Percentiles rank a stretch among this genome's conserved stretches.
phyloP scores from a whole-genome alignment of 768 basidiomycete species.

The Pisolithus marmoratus region DNA sequence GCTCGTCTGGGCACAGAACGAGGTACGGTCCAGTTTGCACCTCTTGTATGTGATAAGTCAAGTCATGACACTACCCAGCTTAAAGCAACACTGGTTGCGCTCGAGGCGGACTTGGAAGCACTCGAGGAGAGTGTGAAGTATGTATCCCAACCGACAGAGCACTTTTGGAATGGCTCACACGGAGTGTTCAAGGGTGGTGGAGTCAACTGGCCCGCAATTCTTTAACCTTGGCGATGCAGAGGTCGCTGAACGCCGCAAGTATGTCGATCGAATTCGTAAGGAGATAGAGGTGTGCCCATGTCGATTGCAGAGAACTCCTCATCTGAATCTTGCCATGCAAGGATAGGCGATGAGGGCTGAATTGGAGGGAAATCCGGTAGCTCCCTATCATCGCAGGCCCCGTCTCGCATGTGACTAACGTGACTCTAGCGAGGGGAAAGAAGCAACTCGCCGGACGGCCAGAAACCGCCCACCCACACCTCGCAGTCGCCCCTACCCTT shows the following conservation, averaged over 20 bases:
- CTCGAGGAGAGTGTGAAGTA: slow-evolving; percentile 92
- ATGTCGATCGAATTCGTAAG: slow-evolving; percentile 66
- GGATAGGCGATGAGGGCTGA: slow-evolving; percentile 74
- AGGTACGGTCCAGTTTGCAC: slow-evolving; percentile 38
- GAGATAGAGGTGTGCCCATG: slow-evolving; percentile 70
- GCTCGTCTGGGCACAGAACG: slow-evolving; percentile 70
- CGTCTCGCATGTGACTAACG: not conserved
- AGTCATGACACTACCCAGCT: slow-evolving; percentile 39
- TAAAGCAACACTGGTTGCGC: slow-evolving; percentile 64
- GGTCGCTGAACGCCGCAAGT: slow-evolving; percentile 67
- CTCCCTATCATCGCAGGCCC: not conserved
- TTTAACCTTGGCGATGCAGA: slow-evolving; percentile 81
- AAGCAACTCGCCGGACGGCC: slow-evolving; percentile 11
- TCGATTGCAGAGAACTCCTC: slow-evolving; percentile 3
- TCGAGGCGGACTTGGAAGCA: slow-evolving; percentile 88
- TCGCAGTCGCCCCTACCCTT: slow-evolving; percentile 12
- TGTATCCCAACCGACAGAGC: slow-evolving; percentile 14
- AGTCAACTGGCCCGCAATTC: slow-evolving; percentile 74
- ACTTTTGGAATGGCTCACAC: not conserved
- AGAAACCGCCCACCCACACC: slow-evolving; percentile 11
- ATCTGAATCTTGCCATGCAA: slow-evolving; percentile 28
- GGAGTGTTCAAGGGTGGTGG: slow-evolving; percentile 61
- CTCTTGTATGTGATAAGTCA: not conserved
- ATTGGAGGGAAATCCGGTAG: slow-evolving; percentile 31
- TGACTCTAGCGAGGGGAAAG: not conserved